These are phyloP conservation scores for Panicum miliaceum DNA, from an alignment of 176 grass and related monocot genomes.

Conservation along the genomic window DNA sequence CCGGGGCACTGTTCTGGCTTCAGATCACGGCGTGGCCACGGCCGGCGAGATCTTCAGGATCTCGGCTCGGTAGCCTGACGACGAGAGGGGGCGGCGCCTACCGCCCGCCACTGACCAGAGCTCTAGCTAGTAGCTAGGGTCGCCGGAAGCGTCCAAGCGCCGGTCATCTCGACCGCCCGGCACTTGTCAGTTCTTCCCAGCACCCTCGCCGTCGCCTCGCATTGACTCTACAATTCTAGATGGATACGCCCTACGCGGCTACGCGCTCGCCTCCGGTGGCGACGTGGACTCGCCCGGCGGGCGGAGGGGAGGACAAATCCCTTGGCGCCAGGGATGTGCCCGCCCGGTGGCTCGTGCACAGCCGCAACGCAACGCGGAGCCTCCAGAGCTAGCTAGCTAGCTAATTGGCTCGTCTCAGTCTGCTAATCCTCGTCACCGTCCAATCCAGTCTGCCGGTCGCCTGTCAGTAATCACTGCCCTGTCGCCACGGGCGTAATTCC, in stretches of 20 bases:
- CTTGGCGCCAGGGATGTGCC: slow-evolving; percentile 37
- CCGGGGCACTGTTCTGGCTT: not conserved
- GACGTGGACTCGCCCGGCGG: not conserved
- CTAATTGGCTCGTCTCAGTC: not conserved
- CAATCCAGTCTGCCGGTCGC: not conserved
- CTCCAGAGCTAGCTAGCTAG: not conserved
- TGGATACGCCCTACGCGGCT: not conserved
- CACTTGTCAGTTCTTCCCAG: not conserved
- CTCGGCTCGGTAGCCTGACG: not conserved
- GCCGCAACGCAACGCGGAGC: not conserved
- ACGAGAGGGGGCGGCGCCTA: slow-evolving; percentile 20
- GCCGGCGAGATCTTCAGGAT: not conserved
- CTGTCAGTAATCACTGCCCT: slow-evolving; percentile 4
- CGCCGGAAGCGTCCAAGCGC: slow-evolving; percentile 5
- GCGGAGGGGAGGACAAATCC: not conserved
- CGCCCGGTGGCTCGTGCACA: not conserved
- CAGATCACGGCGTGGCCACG: not conserved
- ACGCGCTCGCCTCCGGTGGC: not conserved
- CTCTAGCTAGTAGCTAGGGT: not conserved
- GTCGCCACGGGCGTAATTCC: not conserved
- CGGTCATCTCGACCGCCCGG: slow-evolving; percentile 1
- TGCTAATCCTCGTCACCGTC: slow-evolving; percentile 10
- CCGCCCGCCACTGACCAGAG: not conserved
- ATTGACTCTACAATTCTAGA: not conserved
- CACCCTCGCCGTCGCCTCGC: not conserved